phyloP scores from a whole-genome alignment of 768 basidiomycete species.

The Xerocomellus amylosporus region DNA sequence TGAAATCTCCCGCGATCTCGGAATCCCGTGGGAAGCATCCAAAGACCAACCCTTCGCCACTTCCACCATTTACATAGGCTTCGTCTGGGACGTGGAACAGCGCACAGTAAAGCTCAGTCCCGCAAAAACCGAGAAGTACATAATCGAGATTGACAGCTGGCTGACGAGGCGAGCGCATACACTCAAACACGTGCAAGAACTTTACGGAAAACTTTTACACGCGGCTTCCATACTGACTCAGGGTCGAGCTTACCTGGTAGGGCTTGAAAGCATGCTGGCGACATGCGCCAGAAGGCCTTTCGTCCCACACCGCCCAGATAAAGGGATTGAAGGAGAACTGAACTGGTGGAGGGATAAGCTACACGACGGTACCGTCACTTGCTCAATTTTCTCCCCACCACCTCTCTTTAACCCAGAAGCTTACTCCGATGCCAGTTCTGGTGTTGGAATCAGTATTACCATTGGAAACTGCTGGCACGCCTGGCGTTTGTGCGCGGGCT shows the following conservation, averaged over 20 bases:
- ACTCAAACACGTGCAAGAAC: neutral
- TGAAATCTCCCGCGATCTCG: neutral
- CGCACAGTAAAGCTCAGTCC: neutral
- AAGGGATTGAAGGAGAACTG: neutral
- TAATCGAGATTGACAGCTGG: neutral
- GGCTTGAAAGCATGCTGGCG: too few species aligned
- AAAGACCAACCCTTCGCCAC: neutral
- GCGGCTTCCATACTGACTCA: neutral
- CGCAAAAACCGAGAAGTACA: neutral
- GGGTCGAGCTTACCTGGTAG: neutral
- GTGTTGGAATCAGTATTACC: too few species aligned
- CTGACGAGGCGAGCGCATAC: neutral
- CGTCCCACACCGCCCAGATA: slow-evolving; percentile 16
- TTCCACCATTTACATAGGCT: neutral
- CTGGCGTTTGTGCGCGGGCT: too few species aligned
- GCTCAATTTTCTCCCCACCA: too few species aligned
- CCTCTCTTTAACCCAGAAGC: too few species aligned
- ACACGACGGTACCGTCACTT: too few species aligned
- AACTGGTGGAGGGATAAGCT: neutral
- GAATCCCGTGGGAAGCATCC: neutral
- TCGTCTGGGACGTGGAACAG: neutral
- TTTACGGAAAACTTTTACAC: neutral
- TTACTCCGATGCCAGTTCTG: too few species aligned
- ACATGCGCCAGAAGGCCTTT: slow-evolving; percentile 22
- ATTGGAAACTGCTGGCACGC: too few species aligned